These are phyloP conservation scores for Pseudocercospora vitis DNA, from an alignment of 2,329 filamentous ascomycete genomes.

Conservation along the genomic window DNA sequence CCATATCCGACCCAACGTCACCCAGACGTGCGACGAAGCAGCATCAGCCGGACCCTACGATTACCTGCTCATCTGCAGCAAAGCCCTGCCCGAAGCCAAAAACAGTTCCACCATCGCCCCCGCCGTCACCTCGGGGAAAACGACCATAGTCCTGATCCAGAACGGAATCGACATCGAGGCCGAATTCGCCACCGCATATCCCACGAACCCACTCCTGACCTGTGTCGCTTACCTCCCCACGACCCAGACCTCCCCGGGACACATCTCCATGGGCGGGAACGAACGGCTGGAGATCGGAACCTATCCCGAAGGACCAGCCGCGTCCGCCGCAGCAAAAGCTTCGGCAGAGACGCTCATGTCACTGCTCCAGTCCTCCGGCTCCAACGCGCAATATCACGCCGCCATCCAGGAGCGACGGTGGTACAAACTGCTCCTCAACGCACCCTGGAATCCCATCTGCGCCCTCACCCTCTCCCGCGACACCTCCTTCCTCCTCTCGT, in stretches of 20 bases:
- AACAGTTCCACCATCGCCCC: constrained; percentile 41
- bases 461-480: constrained; percentile 57
- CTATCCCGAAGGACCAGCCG: constrained; percentile 41
- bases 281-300: constrained; percentile 54
- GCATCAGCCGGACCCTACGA: constrained; percentile 41
- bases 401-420: constrained; percentile 60
- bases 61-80: constrained; percentile 51
- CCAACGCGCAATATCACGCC: constrained; percentile 50
- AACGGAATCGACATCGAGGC: constrained; percentile 64
- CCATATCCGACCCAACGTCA: constrained; percentile 40
- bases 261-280: constrained; percentile 49
- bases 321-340: too few species aligned
- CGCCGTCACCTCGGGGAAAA: constrained; percentile 44
- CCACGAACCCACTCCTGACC: constrained; percentile 55
- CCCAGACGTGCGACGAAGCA: constrained; percentile 40
- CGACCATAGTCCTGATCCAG: constrained; percentile 60
- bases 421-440: constrained; percentile 63
- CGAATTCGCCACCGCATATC: constrained; percentile 53
- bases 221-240: constrained; percentile 57
- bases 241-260: constrained; percentile 51
- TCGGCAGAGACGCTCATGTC: constrained; percentile 34
- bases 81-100: constrained; percentile 46
- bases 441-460: constrained; percentile 61
- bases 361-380: constrained; percentile 43
- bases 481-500: constrained; percentile 50